Conservation (phyloP, 306 rosid species). For the Sicyos baderoa region DNA sequence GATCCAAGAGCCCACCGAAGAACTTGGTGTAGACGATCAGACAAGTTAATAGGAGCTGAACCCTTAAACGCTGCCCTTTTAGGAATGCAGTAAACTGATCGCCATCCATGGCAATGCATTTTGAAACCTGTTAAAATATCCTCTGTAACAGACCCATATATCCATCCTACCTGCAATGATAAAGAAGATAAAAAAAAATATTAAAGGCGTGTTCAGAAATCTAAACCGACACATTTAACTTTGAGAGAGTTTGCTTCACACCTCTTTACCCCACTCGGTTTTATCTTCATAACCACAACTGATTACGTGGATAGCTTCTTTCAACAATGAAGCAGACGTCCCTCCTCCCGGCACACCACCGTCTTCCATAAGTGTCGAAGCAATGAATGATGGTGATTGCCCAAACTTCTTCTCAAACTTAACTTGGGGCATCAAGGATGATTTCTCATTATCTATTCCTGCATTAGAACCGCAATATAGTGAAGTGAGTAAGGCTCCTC, state of each 20-base stretch:
- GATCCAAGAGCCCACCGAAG: background rate
- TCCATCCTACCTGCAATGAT: background rate
- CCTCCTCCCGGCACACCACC: background rate
- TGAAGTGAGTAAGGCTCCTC: background rate
- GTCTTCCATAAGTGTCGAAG: background rate
- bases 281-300: background rate
- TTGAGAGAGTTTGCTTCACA: background rate
- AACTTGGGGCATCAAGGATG: background rate
- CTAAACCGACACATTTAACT: background rate
- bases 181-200: background rate
- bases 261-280: background rate
- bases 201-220: background rate
- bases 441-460: background rate
- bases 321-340: background rate
- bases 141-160: background rate
- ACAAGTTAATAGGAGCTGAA: background rate
- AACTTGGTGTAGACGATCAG: background rate
- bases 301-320: background rate
- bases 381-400: background rate
- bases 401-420: background rate
- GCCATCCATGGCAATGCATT: background rate
- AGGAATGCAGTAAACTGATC: background rate
- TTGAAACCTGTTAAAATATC: background rate
- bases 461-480: background rate
- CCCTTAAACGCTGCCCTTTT: background rate